Percentiles rank a stretch among this genome's conserved stretches.
These are phyloP conservation scores for Neltuma alba DNA, from an alignment of 306 rosid genomes.

Conservation along the genomic window DNA sequence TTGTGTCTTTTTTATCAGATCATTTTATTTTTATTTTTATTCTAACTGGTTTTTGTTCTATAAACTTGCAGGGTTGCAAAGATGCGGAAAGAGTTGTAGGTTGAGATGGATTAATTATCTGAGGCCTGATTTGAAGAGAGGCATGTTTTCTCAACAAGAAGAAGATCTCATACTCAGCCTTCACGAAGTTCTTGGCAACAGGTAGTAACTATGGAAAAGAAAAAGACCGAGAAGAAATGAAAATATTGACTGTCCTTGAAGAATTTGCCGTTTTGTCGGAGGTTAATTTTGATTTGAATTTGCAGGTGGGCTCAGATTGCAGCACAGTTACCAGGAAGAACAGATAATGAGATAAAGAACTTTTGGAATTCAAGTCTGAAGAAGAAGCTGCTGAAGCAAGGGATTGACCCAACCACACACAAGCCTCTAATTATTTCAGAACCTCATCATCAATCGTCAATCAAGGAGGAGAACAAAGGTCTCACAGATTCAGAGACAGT, in stretches of 20 bases:
- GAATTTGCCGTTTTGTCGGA: too few relatives aligned
- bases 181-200: constrained; percentile 87
- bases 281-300: background rate
- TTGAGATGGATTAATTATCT: constrained; percentile 93
- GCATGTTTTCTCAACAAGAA: constrained; percentile 85
- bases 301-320: constrained; percentile 98
- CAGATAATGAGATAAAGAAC: constrained; percentile 92
- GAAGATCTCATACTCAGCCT: constrained; percentile 83
- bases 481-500: constrained; percentile 26
- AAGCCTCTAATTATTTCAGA: constrained; percentile 54
- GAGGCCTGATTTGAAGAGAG: constrained; percentile 97
- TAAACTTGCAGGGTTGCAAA: constrained; percentile 84
- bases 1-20: background rate
- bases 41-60: background rate
- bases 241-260: too few relatives aligned
- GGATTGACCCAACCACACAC: constrained; percentile 92
- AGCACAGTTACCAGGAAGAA: constrained; percentile 87
- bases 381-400: constrained; percentile 93
- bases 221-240: background rate
- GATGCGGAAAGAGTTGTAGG: constrained; percentile 97
- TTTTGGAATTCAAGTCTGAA: constrained; percentile 92
- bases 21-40: background rate
- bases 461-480: constrained; percentile 36
- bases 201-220: constrained; percentile 39
- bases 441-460: constrained; percentile 11